Conservation (phyloP, 495 filamentous ascomycete genomes). For the Podospora fimiseda region DNA sequence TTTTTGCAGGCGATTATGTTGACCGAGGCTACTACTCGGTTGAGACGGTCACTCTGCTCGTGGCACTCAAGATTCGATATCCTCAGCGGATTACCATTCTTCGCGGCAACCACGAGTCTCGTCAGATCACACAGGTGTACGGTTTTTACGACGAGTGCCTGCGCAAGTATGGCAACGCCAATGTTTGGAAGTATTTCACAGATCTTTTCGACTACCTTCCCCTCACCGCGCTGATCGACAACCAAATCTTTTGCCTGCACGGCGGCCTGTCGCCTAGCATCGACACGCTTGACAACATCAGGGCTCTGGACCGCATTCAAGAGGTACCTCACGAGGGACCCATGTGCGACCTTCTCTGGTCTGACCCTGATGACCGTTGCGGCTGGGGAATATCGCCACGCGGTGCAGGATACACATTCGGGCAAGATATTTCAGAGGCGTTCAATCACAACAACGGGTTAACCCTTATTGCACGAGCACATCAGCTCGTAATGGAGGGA, state of each 20-base stretch:
- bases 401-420: constrained; percentile 97
- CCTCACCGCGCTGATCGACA: constrained; percentile 96
- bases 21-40: constrained; percentile 97
- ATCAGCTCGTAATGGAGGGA: constrained; percentile 97
- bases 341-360: constrained; percentile 98
- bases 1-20: constrained; percentile 75
- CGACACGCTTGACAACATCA: constrained; percentile 96
- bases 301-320: constrained; percentile 91
- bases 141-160: constrained; percentile 98
- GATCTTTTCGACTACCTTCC: constrained; percentile 99
- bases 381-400: constrained; percentile 97
- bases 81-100: constrained; percentile 95
- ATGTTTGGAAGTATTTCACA: constrained; percentile 99
- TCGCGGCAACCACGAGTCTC: constrained; percentile 93
- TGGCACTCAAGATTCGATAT: constrained; percentile 93
- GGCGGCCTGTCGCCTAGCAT: constrained; percentile 94
- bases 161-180: constrained; percentile 96
- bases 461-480: constrained; percentile 87
- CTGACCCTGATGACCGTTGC: constrained; percentile 95
- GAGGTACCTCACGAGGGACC: constrained; percentile 98
- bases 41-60: constrained; percentile 89
- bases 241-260: constrained; percentile 99
- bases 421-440: constrained; percentile 97
- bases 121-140: constrained; percentile 96
- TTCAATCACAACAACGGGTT: constrained; percentile 99